Evolutionary conservation across 2,329 filamentous ascomycete species (phyloP), one percentile per base, ranked within the genome.

Genomic region (Akanthomyces dipterigenus): DNA sequence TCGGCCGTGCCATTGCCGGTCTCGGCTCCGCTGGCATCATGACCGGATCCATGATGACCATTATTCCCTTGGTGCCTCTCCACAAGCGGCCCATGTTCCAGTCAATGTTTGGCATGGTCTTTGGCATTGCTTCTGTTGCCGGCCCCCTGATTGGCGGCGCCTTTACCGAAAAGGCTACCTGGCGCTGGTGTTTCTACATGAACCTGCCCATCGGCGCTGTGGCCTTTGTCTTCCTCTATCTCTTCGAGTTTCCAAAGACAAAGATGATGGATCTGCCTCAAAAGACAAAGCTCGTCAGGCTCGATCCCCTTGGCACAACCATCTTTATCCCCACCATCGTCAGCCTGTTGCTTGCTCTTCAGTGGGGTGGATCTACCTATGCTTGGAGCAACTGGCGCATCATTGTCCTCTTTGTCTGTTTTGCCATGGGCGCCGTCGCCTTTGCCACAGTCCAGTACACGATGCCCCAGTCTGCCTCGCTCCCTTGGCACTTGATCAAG

Each of bases 291-390:
- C 68, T 84, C 57, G 73, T 76, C 64, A 78, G 81, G 0, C 75
- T 87, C 54, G 84, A 88, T 62, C 83, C 82, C 0, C 68, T 86
- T 1, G 85, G 86, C 28, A 86, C 82, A 8, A 67, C 82, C 16
- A 78, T 86, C 70, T 83, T 88, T 64, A 71, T 88, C 18, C 84
- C 85, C 0, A 78, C 79, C 36, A 78, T 86, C 43, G 76, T 87
- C 16, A 84, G 79, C 64, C 80, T 88, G 42, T 72, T 88, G 3
- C 74, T 89, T 5, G 85, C 85, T 1, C 74, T 89, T 38, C 82
- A 88, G 67, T 88, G 84, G 85, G 84, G 83, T 56, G 84, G 84
- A 3, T 77, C 77, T 2, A 76, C 70, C 2, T 82, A 84, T 65
- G 64, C 74, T 0, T 87, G 83, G 84, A 72, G 69, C 43, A 77